Evolutionary conservation across 1,139 yeast species (phyloP).

Genomic region (Arxiozyma heterogenica): DNA sequence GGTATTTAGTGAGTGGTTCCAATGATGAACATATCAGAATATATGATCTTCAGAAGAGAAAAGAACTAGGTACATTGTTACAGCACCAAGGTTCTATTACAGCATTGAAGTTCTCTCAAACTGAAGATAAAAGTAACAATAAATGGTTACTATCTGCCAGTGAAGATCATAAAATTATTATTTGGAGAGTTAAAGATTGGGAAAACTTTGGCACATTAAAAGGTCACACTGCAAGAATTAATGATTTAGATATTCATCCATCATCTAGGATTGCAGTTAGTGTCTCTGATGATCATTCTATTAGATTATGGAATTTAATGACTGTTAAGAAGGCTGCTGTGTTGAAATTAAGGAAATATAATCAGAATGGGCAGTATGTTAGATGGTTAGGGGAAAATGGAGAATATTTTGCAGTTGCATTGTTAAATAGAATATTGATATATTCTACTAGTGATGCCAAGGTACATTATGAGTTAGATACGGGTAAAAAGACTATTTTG

Average conservation of each 20-base stretch:
- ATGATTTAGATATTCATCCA: conserved; percentile 84
- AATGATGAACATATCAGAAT: conserved; percentile 94
- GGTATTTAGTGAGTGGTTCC: conserved; percentile 88
- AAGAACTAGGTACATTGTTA: conserved; percentile 82
- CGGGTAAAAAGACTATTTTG: conserved; percentile 56
- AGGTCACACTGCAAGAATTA: conserved; percentile 72
- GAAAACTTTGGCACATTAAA: conserved; percentile 80
- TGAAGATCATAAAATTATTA: conserved; percentile 80
- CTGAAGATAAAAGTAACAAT: conserved; percentile 36
- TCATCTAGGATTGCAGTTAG: conserved; percentile 87
- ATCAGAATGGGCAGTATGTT: conserved; percentile 59
- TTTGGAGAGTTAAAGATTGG: conserved; percentile 98
- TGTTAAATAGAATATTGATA: conserved; percentile 52
- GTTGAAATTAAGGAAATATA: conserved; percentile 62
- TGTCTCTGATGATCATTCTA: conserved; percentile 74
- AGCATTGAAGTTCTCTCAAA: conserved; percentile 58
- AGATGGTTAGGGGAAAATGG: conserved; percentile 55
- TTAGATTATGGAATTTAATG: conserved; percentile 92
- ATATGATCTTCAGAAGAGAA: conserved; percentile 87
- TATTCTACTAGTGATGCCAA: conserved; percentile 61
- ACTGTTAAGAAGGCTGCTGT: conserved; percentile 92
- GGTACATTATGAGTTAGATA: conserved; percentile 40
- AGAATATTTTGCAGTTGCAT: conserved; percentile 64
- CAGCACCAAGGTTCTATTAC: conserved; percentile 90
- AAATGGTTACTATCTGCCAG: conserved; percentile 89